Conservation (phyloP, 2,329 filamentous ascomycete genomes). For the Colletotrichum coccodes region DNA sequence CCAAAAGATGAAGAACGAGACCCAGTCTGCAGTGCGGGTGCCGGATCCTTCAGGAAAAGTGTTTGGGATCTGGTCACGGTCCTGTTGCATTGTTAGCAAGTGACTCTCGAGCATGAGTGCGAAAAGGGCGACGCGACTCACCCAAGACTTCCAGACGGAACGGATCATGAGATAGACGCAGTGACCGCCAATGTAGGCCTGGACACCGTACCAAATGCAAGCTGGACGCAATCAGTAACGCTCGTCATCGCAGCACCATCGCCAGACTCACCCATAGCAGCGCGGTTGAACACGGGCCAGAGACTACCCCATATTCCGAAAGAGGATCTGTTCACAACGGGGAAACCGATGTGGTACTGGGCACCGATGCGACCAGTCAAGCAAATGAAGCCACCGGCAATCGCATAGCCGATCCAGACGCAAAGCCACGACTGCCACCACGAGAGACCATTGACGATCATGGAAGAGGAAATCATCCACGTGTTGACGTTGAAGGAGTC, state of each 20-base stretch:
- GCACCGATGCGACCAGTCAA: constrained; percentile 86
- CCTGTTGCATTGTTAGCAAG: constrained; percentile 38
- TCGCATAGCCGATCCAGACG: constrained; percentile 86
- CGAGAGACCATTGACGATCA: constrained; percentile 80
- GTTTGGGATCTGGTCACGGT: constrained; percentile 70
- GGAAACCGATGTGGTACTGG: constrained; percentile 89
- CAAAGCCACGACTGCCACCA: constrained; percentile 96
- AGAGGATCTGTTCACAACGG: constrained; percentile 79
- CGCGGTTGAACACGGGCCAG: constrained; percentile 90
- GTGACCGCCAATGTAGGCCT: constrained; percentile 84
- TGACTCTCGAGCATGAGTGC: background rate
- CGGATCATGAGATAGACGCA: constrained; percentile 92
- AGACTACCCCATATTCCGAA: constrained; percentile 91
- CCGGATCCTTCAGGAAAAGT: constrained; percentile 72
- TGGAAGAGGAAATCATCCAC: constrained; percentile 75
- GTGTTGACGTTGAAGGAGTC: constrained; percentile 92
- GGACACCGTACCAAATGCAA: constrained; percentile 89
- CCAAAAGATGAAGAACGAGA: constrained; percentile 91
- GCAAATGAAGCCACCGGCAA: constrained; percentile 80
- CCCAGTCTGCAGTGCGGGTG: constrained; percentile 79
- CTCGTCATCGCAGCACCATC: no score
- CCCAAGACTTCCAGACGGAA: constrained; percentile 80
- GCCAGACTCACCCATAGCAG: constrained; percentile 71
- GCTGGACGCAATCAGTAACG: constrained; percentile 50
- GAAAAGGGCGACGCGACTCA: constrained; percentile 41